Evolutionary conservation across 768 basidiomycete genomes (phyloP).

Genomic region (Boletellus sp.): DNA sequence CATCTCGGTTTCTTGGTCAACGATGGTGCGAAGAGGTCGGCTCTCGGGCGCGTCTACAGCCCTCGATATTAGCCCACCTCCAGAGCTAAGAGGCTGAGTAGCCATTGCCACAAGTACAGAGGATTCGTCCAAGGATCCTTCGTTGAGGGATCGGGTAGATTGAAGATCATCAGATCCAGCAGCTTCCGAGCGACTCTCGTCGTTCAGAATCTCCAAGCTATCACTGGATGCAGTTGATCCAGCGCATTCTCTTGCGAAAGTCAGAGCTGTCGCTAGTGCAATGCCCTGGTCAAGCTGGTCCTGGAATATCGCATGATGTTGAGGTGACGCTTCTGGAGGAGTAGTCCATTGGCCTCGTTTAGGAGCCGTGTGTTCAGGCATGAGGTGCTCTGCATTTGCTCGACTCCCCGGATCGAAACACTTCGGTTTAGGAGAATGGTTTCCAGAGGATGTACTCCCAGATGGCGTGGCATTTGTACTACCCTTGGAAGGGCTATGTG

Average conservation of each 20-base stretch:
- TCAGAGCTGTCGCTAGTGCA: slow-evolving; percentile 64
- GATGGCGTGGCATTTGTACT: slow-evolving; percentile 58
- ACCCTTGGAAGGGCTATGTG: slow-evolving; percentile 69
- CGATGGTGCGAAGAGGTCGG: background rate
- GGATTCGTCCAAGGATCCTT: slow-evolving; percentile 35
- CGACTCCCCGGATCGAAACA: slow-evolving; percentile 43
- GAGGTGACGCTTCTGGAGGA: slow-evolving; percentile 67
- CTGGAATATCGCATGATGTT: slow-evolving; percentile 65
- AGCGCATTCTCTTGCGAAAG: slow-evolving; percentile 54
- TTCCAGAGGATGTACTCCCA: slow-evolving; percentile 40
- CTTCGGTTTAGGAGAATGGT: slow-evolving; percentile 49
- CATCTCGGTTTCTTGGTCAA: slow-evolving; percentile 6
- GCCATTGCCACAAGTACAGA: slow-evolving; percentile 10
- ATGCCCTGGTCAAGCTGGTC: slow-evolving; percentile 62
- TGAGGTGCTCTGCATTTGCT: slow-evolving; percentile 29
- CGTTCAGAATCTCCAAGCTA: slow-evolving; percentile 57
- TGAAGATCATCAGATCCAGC: slow-evolving; percentile 66
- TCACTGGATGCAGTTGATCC: slow-evolving; percentile 53
- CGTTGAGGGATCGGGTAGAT: slow-evolving; percentile 65
- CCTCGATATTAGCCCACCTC: slow-evolving; percentile 27
- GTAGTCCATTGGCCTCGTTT: slow-evolving; percentile 81
- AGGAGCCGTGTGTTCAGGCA: slow-evolving; percentile 76
- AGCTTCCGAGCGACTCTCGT: slow-evolving; percentile 56
- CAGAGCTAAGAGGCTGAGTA: slow-evolving; percentile 11
- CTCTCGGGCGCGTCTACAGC: slow-evolving; percentile 6